Percentiles rank a stretch among this genome's conserved stretches.
phyloP scores from a whole-genome alignment of 306 rosid genomes.

The Quercus suber region DNA sequence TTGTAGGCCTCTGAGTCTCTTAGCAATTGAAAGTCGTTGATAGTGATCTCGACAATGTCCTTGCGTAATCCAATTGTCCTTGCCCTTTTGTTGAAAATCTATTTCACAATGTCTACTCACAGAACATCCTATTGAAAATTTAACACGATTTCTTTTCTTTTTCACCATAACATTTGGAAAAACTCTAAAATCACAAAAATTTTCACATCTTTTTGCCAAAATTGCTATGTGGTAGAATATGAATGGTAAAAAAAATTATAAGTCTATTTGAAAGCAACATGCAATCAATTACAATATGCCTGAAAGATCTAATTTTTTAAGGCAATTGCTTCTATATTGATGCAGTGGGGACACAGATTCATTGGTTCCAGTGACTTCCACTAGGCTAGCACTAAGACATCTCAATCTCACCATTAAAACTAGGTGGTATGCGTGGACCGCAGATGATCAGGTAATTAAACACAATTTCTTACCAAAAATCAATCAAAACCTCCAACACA shows the following conservation, averaged over 20 bases:
- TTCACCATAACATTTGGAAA: background rate
- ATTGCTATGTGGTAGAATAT: too few relatives aligned
- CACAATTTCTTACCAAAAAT: background rate
- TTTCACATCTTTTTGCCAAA: too few relatives aligned
- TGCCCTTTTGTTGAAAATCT: background rate
- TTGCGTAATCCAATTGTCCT: too few relatives aligned
- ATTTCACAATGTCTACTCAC: background rate
- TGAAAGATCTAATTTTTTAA: background rate
- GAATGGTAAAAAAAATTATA: too few relatives aligned
- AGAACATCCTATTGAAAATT: background rate
- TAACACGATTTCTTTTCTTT: background rate
- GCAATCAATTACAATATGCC: too few relatives aligned
- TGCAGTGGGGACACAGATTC: constrained; percentile 93
- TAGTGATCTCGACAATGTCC: too few relatives aligned
- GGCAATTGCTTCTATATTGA: background rate
- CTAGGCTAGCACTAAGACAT: constrained; percentile 65
- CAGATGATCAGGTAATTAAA: constrained; percentile 50
- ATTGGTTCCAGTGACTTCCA: constrained; percentile 83
- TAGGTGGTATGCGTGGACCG: constrained; percentile 83
- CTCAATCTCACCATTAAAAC: constrained; percentile 64
- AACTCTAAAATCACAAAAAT: too few relatives aligned
- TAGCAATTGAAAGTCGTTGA: too few relatives aligned
- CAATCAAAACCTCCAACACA: background rate
- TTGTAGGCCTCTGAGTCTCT: too few relatives aligned
- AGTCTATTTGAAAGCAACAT: background rate